A percentile compares a stretch with the other conserved stretches of the same genome.
phyloP scores from a whole-genome alignment of 352 stramenopile species.

The Phytophthora pini region DNA sequence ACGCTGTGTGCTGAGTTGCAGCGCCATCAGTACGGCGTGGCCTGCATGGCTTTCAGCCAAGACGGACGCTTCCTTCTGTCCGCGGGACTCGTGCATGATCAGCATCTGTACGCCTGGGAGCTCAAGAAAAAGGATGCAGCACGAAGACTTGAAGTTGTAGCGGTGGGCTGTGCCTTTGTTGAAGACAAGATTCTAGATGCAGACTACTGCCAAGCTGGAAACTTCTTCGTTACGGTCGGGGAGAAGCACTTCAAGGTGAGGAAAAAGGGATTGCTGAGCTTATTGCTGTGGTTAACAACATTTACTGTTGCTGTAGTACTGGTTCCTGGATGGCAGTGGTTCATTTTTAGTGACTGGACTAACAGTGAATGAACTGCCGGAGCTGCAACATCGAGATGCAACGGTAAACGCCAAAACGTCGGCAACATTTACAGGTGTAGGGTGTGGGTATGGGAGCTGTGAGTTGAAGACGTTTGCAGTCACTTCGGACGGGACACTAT shows the following conservation, averaged over 20 bases:
- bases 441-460: slow-evolving; percentile 57
- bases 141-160: slow-evolving; percentile 22
- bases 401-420: slow-evolving; percentile 68
- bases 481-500: slow-evolving; percentile 76
- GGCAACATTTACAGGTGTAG: slow-evolving; percentile 74
- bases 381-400: slow-evolving; percentile 67
- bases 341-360: slow-evolving; percentile 62
- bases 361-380: slow-evolving; percentile 56
- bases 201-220: slow-evolving; percentile 73
- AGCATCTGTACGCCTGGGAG: slow-evolving; percentile 84
- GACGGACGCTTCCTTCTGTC: slow-evolving; percentile 72
- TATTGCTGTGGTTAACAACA: not conserved
- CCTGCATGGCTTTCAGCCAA: slow-evolving; percentile 80
- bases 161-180: slow-evolving; percentile 56
- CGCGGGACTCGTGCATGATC: slow-evolving; percentile 81
- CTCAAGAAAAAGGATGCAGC: slow-evolving; percentile 38
- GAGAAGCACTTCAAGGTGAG: slow-evolving; percentile 80
- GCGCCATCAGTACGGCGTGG: slow-evolving; percentile 82
- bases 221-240: slow-evolving; percentile 86
- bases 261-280: too few relatives aligned
- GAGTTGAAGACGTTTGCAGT: slow-evolving; percentile 79
- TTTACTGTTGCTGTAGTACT: slow-evolving; percentile 55
- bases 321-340: slow-evolving; percentile 64
- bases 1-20: slow-evolving; percentile 86
- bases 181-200: slow-evolving; percentile 76